Evolutionary conservation across 2,329 filamentous ascomycete genomes (phyloP), one percentile per base, ranked within the genome.

Genomic region (Chaetomiaceae sp.): DNA sequence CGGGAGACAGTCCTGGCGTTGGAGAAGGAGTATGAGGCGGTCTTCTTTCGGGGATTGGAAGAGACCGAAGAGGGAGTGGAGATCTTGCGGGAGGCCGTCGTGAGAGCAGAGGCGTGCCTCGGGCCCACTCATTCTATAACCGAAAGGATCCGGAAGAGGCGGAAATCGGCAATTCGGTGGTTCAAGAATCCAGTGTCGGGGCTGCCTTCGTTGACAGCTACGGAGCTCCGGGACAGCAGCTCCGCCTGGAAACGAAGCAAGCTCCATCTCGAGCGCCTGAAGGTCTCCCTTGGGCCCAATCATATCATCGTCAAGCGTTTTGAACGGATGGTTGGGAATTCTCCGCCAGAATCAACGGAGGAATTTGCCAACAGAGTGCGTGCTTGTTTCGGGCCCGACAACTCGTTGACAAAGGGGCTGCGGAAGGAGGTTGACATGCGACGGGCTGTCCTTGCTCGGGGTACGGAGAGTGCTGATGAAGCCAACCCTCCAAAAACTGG

Each of bases 311-410:
- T 25, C 32, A 32, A 27, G 27, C 11, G 33, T 9, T 40, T 16
- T 20, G 33, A 32, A 5, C 41, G 20, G 13, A 10, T 33, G 1
- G 25, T 45, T 11, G 33, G 33, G 3, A 18, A 51, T 10, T 3
- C 16, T 10, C 41, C 48, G 5, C 25, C 48, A 1, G 33, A 6
- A 10, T 32, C 41, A 3, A 10, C 5, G 33, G 33, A 32, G 33
- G 48, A 51, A 13, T 18, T 21, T 14, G 7, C 14, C 2, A 14
- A 40, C 3, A 21, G 41, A 18, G 2, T 25, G 13, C 25, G 8
- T 36, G 33, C 41, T 33, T 36, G 32, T 23, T 45, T 45, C 25
- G 48, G 48, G 1, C 41, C 48, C 7, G 14, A 51, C 13, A 44
- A 32, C 11, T 43, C 48, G 11, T 4, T 23, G 20, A 23, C 25